Base-by-base conservation (phyloP, 371 early-diverging fungal species). In the Phascolomyces articulosus region DNA sequence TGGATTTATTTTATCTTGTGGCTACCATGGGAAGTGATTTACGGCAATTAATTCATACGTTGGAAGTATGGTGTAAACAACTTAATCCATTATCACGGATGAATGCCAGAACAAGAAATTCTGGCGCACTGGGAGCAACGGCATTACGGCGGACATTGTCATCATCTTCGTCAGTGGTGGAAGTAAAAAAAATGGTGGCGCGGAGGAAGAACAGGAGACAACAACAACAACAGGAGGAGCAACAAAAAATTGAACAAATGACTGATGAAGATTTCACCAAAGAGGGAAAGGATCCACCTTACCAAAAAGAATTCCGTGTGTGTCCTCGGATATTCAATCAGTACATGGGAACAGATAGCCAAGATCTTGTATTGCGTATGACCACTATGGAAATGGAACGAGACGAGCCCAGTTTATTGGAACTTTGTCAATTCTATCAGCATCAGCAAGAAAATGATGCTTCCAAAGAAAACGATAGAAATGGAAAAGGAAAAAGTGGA, bases 11-110 rank as follows among this genome's bases (percentile, higher is more conserved):
- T 1, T 62, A 68, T 63, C 57, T 79, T 10, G 56, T 72, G 16
- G 68, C 64, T 2, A 41, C 65, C 7, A 48, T 77, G 4, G 78
- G 79, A 1, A 26, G 65, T 20, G 79, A 82, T 41, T 51, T 79
- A 16, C 70, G 82, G 27, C 73, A 74, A 34, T 38, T 78, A 13
- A 49, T 82, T 20, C 64, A 66, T 21, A 77, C 75, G 9, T 38
- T 79, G 11, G 70, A 79, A 55, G 27, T 74, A 0, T 74, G 57
- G 57, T 61, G 63, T 54, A 51, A 41, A 9, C 38, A 63, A 18
- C 55, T n/a, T 6, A 38, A 38, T 38, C n/a, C n/a, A n/a, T n/a
- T n/a, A n/a, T n/a, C n/a, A n/a, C n/a, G n/a, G n/a, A n/a, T n/a
- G n/a, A n/a, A n/a, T n/a, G n/a, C n/a, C n/a, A n/a, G n/a, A n/a